phyloP scores from a whole-genome alignment of 1,284 basidiomycete species.

The Amanita bisporigera region DNA sequence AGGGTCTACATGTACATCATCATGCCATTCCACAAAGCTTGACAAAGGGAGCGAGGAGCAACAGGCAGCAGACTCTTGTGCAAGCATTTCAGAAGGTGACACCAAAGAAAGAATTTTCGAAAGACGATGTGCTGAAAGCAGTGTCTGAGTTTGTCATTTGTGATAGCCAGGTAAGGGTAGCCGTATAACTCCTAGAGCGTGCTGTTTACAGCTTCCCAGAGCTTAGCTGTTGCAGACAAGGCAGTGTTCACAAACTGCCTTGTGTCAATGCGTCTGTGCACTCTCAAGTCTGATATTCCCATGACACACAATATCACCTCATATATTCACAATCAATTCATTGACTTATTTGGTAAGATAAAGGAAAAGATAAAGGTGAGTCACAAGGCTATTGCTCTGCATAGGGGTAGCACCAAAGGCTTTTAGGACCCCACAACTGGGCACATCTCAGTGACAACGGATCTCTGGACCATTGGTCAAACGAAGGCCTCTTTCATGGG shows the following conservation, averaged over 20 bases:
- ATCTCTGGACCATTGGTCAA: slow-evolving; percentile 28
- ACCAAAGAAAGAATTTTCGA: not conserved
- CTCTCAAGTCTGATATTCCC: not conserved
- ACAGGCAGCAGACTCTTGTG: not conserved
- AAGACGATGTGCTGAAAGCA: not conserved
- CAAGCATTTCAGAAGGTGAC: not conserved
- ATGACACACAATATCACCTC: not conserved
- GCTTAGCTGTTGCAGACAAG: not conserved
- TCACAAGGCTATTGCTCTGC: no score
- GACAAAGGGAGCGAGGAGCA: not conserved
- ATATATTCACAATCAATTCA: slow-evolving; percentile 1
- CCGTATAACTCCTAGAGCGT: not conserved
- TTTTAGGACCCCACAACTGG: slow-evolving; percentile 18
- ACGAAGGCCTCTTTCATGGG: slow-evolving; percentile 26
- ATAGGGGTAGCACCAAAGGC: no score
- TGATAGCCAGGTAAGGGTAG: not conserved
- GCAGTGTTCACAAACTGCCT: not conserved
- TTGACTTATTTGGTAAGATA: not conserved
- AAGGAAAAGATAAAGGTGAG: not conserved
- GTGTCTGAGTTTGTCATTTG: not conserved
- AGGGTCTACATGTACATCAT: not conserved
- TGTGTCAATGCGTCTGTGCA: not conserved
- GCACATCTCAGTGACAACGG: slow-evolving; percentile 23
- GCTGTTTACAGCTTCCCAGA: not conserved
- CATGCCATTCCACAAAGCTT: not conserved